phyloP scores from a whole-genome alignment of 768 basidiomycete species.

The Lentinula lateritia region DNA sequence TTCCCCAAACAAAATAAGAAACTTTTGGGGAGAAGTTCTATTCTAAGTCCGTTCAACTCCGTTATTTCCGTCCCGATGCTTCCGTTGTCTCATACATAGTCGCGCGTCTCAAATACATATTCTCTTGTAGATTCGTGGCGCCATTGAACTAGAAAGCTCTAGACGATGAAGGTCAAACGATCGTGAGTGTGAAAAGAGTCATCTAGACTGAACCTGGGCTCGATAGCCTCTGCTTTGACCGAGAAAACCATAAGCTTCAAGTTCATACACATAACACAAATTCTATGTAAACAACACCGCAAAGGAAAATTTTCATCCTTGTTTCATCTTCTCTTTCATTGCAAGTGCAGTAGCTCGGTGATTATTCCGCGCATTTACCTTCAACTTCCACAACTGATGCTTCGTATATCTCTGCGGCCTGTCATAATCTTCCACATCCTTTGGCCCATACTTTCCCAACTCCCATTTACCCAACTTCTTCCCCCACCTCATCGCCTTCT shows the following conservation, averaged over 20 bases:
- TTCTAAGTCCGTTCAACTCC: not conserved
- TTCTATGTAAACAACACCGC: not conserved
- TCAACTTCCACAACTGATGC: conserved; percentile 1
- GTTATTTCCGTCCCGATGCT: not conserved
- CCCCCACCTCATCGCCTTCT: conserved; percentile 4
- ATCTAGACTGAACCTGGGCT: too few relatives aligned
- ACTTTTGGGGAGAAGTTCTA: not conserved
- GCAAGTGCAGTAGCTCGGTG: not conserved
- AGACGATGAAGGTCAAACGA: not conserved
- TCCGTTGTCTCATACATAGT: not conserved
- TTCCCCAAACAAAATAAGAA: not conserved
- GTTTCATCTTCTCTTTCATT: not conserved
- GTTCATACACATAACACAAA: too few relatives aligned
- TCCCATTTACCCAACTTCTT: conserved; percentile 1
- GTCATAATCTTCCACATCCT: not conserved
- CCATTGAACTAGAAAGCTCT: not conserved
- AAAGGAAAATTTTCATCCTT: not conserved
- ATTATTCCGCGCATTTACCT: not conserved
- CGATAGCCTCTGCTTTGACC: too few relatives aligned
- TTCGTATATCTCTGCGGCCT: not conserved
- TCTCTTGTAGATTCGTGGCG: not conserved
- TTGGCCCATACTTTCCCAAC: not conserved
- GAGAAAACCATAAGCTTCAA: too few relatives aligned
- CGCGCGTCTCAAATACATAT: not conserved
- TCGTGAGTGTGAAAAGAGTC: too few relatives aligned